A percentile compares a stretch with the other conserved stretches of the same genome.
Evolutionary conservation across 1,284 basidiomycete species (phyloP).

Genomic region (Bjerkandera adusta): DNA sequence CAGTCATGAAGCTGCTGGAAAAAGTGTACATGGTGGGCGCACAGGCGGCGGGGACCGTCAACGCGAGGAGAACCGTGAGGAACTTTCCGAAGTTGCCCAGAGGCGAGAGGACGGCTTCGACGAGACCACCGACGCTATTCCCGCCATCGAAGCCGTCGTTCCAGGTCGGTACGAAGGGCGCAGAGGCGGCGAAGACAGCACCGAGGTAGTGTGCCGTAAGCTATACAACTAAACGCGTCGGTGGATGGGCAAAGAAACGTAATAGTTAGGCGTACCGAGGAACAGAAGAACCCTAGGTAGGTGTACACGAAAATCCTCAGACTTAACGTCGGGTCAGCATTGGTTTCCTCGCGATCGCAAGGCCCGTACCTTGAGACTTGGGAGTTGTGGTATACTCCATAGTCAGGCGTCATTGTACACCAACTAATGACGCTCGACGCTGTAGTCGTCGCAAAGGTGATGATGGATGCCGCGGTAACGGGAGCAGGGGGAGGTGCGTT

Average conservation of each 20-base stretch:
- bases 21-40: conserved; percentile 81
- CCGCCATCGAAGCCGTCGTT: conserved; percentile 50
- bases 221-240: conserved; percentile 32
- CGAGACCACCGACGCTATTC: conserved; percentile 51
- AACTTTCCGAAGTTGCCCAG: conserved; percentile 58
- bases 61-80: conserved; percentile 53
- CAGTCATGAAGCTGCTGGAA: conserved; percentile 70
- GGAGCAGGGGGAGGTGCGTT: conserved; percentile 30
- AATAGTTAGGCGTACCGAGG: conserved; percentile 43
- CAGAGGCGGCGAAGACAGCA: conserved; percentile 61
- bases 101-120: conserved; percentile 41
- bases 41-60: conserved; percentile 53
- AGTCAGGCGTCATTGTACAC: conserved; percentile 58
- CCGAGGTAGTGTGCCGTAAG: conserved; percentile 62
- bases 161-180: conserved; percentile 59
- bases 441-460: conserved; percentile 32
- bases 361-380: conserved; percentile 43
- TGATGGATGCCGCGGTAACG: conserved; percentile 28
- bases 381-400: conserved; percentile 54
- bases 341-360: no score
- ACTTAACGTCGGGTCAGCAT: conserved; percentile 33
- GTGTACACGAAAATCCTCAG: conserved; percentile 57
- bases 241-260: conserved; percentile 7
- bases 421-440: conserved; percentile 53
- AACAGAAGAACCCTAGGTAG: conserved; percentile 61